phyloP scores from a whole-genome alignment of 1,139 yeast species.

The Nakaseomyces bracarensis region DNA sequence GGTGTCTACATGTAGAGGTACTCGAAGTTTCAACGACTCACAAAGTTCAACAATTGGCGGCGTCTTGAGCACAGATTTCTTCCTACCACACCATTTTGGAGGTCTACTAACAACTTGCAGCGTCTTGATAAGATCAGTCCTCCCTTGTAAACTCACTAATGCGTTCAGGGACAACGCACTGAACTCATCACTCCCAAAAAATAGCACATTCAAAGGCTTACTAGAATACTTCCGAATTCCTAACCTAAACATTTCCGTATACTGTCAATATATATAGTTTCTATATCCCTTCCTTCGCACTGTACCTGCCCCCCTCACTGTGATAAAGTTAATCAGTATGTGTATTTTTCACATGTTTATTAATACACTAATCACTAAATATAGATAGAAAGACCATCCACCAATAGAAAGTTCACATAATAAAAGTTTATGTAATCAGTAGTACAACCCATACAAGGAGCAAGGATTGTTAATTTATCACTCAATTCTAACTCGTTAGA shows the following conservation, averaged over 20 bases:
- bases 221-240: neutral
- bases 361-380: too few species aligned
- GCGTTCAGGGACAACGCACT: constrained; percentile 51
- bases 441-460: too few species aligned
- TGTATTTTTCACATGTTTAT: too few species aligned
- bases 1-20: constrained; percentile 48
- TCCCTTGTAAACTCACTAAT: constrained; percentile 34
- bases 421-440: too few species aligned
- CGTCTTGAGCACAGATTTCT: constrained; percentile 40
- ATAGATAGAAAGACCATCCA: too few species aligned
- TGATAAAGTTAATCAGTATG: too few species aligned
- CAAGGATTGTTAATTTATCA: too few species aligned
- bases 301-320: too few species aligned
- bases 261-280: too few species aligned
- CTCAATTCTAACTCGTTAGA: too few species aligned
- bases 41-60: constrained; percentile 50
- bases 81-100: constrained; percentile 68
- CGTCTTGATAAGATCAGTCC: constrained; percentile 34
- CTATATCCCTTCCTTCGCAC: too few species aligned
- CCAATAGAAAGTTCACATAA: too few species aligned
- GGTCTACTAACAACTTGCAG: constrained; percentile 60
- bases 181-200: constrained; percentile 77
- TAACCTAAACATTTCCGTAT: neutral
- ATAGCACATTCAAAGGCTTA: constrained; percentile 41
- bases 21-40: constrained; percentile 27